Percentiles rank a stretch among this genome's conserved stretches.
Conservation (phyloP, 805 yeast genomes). For the Metschnikowia vanudenii region DNA sequence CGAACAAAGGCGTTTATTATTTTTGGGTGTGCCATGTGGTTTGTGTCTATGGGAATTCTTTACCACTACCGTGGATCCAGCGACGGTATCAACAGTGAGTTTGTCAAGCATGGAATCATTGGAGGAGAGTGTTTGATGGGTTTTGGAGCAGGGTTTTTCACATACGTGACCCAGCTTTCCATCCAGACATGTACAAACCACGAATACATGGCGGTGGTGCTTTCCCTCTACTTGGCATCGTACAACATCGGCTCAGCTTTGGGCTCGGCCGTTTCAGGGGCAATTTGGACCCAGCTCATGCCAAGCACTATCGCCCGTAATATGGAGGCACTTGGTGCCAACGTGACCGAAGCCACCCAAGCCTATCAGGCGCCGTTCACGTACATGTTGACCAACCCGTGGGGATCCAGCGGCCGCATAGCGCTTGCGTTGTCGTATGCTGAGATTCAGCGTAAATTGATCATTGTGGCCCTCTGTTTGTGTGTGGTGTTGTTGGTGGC, state of each 20-base stretch:
- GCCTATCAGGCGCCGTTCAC: conserved; percentile 51
- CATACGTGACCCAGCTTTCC: conserved; percentile 61
- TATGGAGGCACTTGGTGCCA: conserved; percentile 26
- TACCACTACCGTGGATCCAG: conserved; percentile 53
- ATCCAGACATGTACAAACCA: conserved; percentile 59
- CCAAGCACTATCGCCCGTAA: conserved; percentile 43
- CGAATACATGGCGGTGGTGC: conserved; percentile 61
- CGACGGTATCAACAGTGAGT: conserved; percentile 32
- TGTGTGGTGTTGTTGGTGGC: conserved; percentile 50
- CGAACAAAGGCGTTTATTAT: conserved; percentile 59
- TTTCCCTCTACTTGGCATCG: conserved; percentile 55
- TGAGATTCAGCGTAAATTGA: conserved; percentile 56
- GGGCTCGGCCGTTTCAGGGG: conserved; percentile 65
- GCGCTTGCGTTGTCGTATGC: conserved; percentile 59
- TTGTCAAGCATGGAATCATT: conserved; percentile 51
- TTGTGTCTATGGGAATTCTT: conserved; percentile 60
- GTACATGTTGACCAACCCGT: conserved; percentile 46
- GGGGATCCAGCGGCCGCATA: conserved; percentile 63
- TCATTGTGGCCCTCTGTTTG: conserved; percentile 54
- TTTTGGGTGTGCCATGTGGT: conserved; percentile 58
- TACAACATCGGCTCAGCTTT: conserved; percentile 64
- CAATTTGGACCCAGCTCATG: conserved; percentile 64
- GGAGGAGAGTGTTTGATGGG: conserved; percentile 66
- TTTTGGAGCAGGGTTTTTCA: conserved; percentile 72
- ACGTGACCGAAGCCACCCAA: conserved; percentile 26